Evolutionary conservation across 1,284 basidiomycete genomes (phyloP).

Genomic region (Cutaneotrichosporon cavernicola): DNA sequence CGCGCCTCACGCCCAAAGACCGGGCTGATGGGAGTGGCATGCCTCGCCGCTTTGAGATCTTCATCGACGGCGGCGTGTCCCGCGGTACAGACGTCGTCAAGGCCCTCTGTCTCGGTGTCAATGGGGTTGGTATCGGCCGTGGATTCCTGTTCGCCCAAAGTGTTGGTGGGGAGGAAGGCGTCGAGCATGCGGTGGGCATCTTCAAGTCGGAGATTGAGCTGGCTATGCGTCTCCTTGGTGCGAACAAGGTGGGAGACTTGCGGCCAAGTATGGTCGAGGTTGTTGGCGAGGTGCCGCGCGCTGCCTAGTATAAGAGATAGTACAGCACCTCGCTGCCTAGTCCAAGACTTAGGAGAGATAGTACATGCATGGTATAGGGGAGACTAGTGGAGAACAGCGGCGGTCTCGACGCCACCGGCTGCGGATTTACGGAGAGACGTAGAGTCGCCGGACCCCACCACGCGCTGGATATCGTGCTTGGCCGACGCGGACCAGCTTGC

Average conservation of each 20-base stretch:
- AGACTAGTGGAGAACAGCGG: background rate
- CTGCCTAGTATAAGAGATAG: slow-evolving; percentile 5
- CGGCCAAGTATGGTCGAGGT: slow-evolving; percentile 51
- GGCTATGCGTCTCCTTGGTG: slow-evolving; percentile 76
- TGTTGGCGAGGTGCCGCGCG: slow-evolving; percentile 27
- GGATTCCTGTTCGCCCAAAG: slow-evolving; percentile 89
- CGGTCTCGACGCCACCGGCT: slow-evolving; percentile 5
- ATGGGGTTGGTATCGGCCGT: slow-evolving; percentile 82
- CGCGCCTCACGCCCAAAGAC: slow-evolving; percentile 60
- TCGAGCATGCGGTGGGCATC: slow-evolving; percentile 64
- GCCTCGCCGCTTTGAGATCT: slow-evolving; percentile 60
- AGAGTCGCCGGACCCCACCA: background rate
- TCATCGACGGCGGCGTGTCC: slow-evolving; percentile 81
- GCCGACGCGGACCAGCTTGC: background rate
- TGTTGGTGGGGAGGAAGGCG: slow-evolving; percentile 81
- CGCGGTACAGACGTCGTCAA: slow-evolving; percentile 90
- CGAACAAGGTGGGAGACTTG: slow-evolving; percentile 59
- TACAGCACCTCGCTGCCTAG: slow-evolving; percentile 10
- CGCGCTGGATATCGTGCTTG: slow-evolving; percentile 2
- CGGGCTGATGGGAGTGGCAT: slow-evolving; percentile 19
- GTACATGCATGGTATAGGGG: slow-evolving; percentile 3
- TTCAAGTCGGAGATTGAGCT: slow-evolving; percentile 60
- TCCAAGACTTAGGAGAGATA: background rate
- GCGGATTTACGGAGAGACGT: slow-evolving; percentile 3
- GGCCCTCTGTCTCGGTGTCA: slow-evolving; percentile 85